Evolutionary conservation across 805 yeast genomes (phyloP).

Genomic region (Ogataea haglerorum): DNA sequence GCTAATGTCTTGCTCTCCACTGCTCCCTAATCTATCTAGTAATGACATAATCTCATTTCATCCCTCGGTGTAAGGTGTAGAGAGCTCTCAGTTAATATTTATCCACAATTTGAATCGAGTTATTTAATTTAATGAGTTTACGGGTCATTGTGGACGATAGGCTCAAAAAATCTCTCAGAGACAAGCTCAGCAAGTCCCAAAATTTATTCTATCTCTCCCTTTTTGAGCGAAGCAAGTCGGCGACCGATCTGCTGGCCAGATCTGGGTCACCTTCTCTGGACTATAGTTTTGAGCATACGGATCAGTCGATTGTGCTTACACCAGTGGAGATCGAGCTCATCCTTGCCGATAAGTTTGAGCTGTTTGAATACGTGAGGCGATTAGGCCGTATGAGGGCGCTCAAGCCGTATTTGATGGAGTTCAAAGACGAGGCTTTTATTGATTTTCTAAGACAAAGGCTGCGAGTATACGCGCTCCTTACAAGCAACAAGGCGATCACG

Average conservation of each 20-base stretch:
- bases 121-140: conserved; percentile 6
- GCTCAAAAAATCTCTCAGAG: conserved; percentile 1
- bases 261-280: neutral
- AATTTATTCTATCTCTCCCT: conserved; percentile 10
- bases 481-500: neutral
- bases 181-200: neutral
- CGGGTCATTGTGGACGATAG: conserved; percentile 10
- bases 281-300: conserved; percentile 5
- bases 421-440: conserved; percentile 3
- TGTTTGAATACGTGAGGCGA: conserved; percentile 9
- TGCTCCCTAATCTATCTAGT: conserved; percentile 4
- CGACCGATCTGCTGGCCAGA: conserved; percentile 3
- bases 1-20: conserved; percentile 6
- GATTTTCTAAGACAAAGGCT: conserved; percentile 3
- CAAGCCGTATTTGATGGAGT: conserved; percentile 7
- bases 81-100: neutral
- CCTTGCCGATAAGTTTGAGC: conserved; percentile 7
- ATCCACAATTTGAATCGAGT: conserved; percentile 1
- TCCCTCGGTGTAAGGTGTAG: conserved; percentile 6
- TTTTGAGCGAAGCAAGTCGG: conserved; percentile 5
- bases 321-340: conserved; percentile 14
- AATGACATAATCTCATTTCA: neutral
- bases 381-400: conserved; percentile 7
- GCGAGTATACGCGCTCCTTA: conserved; percentile 1
- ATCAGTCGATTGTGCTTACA: conserved; percentile 5